Conservation (phyloP, 805 yeast species). For the Spathaspora hagerdaliae region DNA sequence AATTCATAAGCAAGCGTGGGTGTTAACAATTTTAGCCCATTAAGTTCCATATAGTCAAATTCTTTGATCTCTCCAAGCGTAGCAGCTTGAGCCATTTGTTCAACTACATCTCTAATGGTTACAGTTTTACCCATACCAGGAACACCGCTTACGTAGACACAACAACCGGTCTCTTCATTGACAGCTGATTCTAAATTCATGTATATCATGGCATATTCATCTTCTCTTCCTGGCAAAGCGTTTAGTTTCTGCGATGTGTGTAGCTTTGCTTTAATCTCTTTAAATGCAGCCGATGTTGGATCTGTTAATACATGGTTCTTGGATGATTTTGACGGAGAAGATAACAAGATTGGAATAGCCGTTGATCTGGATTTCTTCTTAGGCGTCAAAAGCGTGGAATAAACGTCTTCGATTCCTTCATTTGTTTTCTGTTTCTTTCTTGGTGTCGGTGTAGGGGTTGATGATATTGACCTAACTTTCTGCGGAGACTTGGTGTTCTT, state of each 20-base stretch:
- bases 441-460: slow-evolving; percentile 3
- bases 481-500: slow-evolving; percentile 7
- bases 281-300: slow-evolving; percentile 27
- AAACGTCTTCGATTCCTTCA: slow-evolving; percentile 2
- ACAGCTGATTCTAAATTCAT: slow-evolving; percentile 69
- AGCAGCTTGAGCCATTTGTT: slow-evolving; percentile 48
- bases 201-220: slow-evolving; percentile 71
- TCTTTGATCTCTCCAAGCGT: slow-evolving; percentile 23
- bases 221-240: slow-evolving; percentile 80
- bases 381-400: slow-evolving; percentile 3
- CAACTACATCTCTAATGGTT: slow-evolving; percentile 81
- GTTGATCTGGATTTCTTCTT: slow-evolving; percentile 4
- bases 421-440: slow-evolving; percentile 2
- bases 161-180: slow-evolving; percentile 67
- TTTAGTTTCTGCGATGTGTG: slow-evolving; percentile 43
- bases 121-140: slow-evolving; percentile 99
- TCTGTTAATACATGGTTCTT: slow-evolving; percentile 10
- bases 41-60: slow-evolving; percentile 81
- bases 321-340: slow-evolving; percentile 7
- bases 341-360: slow-evolving; percentile 9
- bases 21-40: slow-evolving; percentile 79
- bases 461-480: neutral
- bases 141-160: slow-evolving; percentile 90
- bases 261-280: slow-evolving; percentile 37
- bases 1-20: slow-evolving; percentile 81